A percentile compares a stretch with the other conserved stretches of the same genome.
Conservation (phyloP, 768 basidiomycete species). For the Tulasnella sp. region DNA sequence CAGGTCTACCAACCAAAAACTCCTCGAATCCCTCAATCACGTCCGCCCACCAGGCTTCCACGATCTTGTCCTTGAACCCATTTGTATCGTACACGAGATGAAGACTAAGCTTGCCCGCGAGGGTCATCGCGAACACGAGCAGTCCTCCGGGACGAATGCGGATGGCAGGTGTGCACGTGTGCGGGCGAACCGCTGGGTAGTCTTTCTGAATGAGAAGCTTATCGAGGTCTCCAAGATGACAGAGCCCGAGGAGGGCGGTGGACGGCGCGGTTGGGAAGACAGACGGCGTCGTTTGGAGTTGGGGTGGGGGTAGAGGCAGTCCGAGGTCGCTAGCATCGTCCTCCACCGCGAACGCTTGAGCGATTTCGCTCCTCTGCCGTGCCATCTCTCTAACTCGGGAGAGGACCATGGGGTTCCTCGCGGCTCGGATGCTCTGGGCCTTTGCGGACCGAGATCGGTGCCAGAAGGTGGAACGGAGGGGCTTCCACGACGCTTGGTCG, state of each 20-base stretch:
- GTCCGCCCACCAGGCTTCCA: constrained; percentile 58
- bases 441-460: constrained; percentile 61
- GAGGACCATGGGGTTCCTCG: constrained; percentile 49
- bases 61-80: constrained; percentile 50
- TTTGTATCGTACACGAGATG: constrained; percentile 71
- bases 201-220: not conserved
- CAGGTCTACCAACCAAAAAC: constrained; percentile 31
- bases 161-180: constrained; percentile 70
- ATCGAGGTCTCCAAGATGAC: not conserved
- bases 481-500: not conserved
- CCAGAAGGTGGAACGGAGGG: constrained; percentile 40
- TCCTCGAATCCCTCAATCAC: constrained; percentile 46
- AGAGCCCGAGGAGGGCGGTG: not conserved
- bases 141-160: constrained; percentile 65
- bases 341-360: constrained; percentile 59
- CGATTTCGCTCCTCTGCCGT: constrained; percentile 43
- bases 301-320: not conserved
- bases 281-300: not conserved
- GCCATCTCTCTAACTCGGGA: constrained; percentile 57
- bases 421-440: constrained; percentile 49
- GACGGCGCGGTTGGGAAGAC: not conserved
- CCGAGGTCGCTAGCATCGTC: constrained; percentile 37
- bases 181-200: constrained; percentile 28
- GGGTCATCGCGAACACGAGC: constrained; percentile 74
- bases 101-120: constrained; percentile 62